Conservation (phyloP, 257 asterid species). For the Gynochthodes officinalis region DNA sequence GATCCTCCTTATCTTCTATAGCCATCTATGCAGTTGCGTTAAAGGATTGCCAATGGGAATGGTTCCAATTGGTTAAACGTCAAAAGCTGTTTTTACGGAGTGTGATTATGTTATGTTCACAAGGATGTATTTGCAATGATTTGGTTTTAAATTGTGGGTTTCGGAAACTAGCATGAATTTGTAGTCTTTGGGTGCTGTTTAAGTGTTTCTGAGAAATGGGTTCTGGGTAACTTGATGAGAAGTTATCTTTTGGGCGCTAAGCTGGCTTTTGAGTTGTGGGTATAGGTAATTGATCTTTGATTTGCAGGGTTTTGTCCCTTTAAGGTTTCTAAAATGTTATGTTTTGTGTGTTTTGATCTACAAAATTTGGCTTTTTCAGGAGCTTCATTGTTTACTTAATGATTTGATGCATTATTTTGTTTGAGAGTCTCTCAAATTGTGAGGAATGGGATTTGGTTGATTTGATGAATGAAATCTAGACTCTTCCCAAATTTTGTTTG, state of each 20-base stretch:
- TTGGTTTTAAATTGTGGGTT: constrained; percentile 15
- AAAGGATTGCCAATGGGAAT: not conserved
- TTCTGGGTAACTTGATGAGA: constrained; percentile 18
- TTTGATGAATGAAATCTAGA: not conserved
- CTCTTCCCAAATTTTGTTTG: not conserved
- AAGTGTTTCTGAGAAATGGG: constrained; percentile 23
- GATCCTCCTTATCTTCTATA: too few species aligned
- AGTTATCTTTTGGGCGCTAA: not conserved
- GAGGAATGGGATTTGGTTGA: constrained; percentile 1
- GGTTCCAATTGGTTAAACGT: not conserved
- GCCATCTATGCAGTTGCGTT: not conserved
- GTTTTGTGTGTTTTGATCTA: constrained; percentile 3
- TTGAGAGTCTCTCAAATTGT: not conserved
- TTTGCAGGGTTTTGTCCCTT: constrained; percentile 8
- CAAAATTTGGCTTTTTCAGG: not conserved
- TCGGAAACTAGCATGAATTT: constrained; percentile 14
- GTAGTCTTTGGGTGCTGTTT: constrained; percentile 19
- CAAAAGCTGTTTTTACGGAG: not conserved
- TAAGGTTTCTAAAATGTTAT: too few species aligned
- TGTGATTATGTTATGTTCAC: too few species aligned
- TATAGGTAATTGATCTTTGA: not conserved
- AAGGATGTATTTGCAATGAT: not conserved
- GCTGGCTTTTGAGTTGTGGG: not conserved
- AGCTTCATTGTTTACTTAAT: not conserved
- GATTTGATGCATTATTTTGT: not conserved